Evolutionary conservation across 2,329 filamentous ascomycete species (phyloP).

Genomic region (Helotiales sp.): DNA sequence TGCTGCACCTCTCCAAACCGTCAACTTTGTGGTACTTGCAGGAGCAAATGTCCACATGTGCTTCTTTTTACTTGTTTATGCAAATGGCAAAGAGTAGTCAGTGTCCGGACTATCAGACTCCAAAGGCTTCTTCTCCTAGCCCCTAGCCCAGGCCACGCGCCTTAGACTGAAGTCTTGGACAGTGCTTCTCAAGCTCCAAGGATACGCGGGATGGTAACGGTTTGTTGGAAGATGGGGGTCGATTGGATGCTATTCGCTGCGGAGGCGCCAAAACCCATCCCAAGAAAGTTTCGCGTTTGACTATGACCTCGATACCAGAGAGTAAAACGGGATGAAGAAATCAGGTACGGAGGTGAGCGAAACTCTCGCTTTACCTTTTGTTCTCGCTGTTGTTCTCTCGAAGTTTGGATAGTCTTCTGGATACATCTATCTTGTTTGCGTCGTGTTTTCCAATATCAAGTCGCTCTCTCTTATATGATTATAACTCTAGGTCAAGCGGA

Average conservation of each 20-base stretch:
- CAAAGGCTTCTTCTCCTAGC: background rate
- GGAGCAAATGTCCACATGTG: background rate
- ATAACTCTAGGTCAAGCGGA: background rate
- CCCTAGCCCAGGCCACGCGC: constrained; percentile 5
- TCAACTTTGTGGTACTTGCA: background rate
- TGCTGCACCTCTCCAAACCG: background rate
- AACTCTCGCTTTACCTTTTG: too few relatives aligned
- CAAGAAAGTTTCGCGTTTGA: constrained; percentile 1
- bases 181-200: background rate
- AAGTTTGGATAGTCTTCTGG: too few relatives aligned
- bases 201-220: background rate
- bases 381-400: too few relatives aligned
- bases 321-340: background rate
- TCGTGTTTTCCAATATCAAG: background rate
- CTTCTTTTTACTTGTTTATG: background rate
- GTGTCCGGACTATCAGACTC: background rate
- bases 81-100: background rate
- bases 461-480: background rate
- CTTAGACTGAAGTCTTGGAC: background rate
- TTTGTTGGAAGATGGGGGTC: background rate
- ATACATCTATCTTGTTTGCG: background rate
- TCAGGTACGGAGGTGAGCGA: too few relatives aligned
- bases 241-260: background rate
- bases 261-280: background rate
- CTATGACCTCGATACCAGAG: background rate